Conservation (phyloP, 1,139 yeast species). For the Hyphopichia fennica region DNA sequence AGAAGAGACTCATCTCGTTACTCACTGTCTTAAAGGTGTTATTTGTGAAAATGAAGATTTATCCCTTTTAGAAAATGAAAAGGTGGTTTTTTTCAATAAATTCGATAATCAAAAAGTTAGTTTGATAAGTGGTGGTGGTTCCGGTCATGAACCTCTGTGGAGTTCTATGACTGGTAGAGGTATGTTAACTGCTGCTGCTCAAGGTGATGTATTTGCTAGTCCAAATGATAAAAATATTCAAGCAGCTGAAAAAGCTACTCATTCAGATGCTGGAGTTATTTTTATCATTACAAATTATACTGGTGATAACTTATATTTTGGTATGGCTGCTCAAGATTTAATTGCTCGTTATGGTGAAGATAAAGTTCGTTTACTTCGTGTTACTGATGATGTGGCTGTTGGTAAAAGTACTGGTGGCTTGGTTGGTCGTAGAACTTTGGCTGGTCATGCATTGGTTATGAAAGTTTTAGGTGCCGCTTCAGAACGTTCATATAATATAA, state of each 20-base stretch:
- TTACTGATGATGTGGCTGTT: constrained; percentile 50
- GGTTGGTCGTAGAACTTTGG: constrained; percentile 52
- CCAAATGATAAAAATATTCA: constrained; percentile 43
- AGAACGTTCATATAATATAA: constrained; percentile 31
- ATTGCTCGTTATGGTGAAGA: constrained; percentile 22
- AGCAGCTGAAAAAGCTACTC: constrained; percentile 31
- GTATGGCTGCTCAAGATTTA: constrained; percentile 33
- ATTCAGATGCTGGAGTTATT: constrained; percentile 22
- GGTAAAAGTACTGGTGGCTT: constrained; percentile 41
- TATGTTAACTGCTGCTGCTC: constrained; percentile 46
- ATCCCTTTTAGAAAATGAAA: constrained; percentile 29
- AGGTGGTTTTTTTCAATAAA: constrained; percentile 32
- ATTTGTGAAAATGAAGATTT: constrained; percentile 26
- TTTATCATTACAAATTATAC: constrained; percentile 30
- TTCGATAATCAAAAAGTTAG: constrained; percentile 28
- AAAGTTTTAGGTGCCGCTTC: constrained; percentile 51
- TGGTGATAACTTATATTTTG: constrained; percentile 35
- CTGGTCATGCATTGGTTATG: constrained; percentile 45
- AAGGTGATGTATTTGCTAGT: constrained; percentile 47
- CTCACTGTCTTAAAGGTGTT: constrained; percentile 24
- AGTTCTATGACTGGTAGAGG: constrained; percentile 46
- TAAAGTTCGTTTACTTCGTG: constrained; percentile 19
- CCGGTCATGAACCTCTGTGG: constrained; percentile 50
- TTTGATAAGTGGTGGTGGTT: constrained; percentile 30
- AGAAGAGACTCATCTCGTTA: constrained; percentile 13